These are phyloP conservation scores for Chlorella sp. DNA, from an alignment of 139 green algal species.

Conservation along the genomic window DNA sequence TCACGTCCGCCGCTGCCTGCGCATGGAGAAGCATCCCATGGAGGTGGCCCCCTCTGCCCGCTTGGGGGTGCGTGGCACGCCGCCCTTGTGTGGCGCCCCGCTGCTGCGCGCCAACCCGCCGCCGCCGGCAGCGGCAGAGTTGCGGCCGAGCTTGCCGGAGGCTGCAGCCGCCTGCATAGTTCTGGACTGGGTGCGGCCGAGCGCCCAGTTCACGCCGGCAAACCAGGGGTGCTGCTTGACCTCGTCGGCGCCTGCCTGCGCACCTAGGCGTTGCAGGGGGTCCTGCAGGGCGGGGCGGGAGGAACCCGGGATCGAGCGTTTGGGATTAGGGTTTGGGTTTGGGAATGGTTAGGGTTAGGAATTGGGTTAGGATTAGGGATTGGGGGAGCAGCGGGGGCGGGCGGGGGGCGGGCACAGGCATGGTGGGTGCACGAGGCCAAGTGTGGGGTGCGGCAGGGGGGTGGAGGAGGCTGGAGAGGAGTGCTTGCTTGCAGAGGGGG, in stretches of 20 bases:
- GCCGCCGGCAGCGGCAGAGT: not conserved
- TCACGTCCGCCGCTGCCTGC: not conserved
- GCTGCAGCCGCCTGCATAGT: too few relatives aligned
- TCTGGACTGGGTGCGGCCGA: not conserved
- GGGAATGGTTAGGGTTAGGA: too few relatives aligned
- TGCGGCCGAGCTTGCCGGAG: not conserved
- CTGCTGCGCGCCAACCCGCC: not conserved
- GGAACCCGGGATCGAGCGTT: too few relatives aligned
- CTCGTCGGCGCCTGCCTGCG: not conserved
- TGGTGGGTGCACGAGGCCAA: too few relatives aligned
- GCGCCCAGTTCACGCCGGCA: not conserved
- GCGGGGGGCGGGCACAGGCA: too few relatives aligned
- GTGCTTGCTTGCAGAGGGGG: too few relatives aligned
- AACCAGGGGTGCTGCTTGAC: slow-evolving; percentile 24
- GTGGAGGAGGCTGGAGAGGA: too few relatives aligned
- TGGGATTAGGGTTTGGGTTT: too few relatives aligned
- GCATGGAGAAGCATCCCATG: not conserved
- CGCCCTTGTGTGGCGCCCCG: not conserved
- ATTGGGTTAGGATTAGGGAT: too few relatives aligned
- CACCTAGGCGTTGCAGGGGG: not conserved
- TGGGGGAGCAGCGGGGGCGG: too few relatives aligned
- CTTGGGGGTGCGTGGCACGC: slow-evolving; percentile 3
- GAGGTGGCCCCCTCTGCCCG: not conserved
- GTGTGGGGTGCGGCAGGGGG: too few relatives aligned
- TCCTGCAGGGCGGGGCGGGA: not conserved